These are phyloP conservation scores for Tolypocladium tundrense DNA, from an alignment of 2,329 filamentous ascomycete genomes.

Conservation along the genomic window DNA sequence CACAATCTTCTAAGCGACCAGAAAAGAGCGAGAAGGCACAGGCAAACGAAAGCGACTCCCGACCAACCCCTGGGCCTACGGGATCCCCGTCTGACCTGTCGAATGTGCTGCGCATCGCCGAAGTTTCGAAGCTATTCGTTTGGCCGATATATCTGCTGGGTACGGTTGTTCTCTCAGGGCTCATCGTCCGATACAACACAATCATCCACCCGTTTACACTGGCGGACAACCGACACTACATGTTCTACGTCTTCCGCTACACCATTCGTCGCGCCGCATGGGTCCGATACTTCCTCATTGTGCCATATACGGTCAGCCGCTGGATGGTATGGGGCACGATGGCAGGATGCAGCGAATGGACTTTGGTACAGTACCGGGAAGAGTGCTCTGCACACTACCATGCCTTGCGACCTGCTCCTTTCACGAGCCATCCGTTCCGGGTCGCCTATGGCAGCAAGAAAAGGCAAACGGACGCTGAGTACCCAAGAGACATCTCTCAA, in stretches of 20 bases:
- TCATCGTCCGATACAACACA: slow-evolving; percentile 70
- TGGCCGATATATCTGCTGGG: slow-evolving; percentile 23
- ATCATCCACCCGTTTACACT: slow-evolving; percentile 92
- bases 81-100: not conserved
- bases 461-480: slow-evolving; percentile 5
- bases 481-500: not conserved
- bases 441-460: not conserved
- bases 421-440: slow-evolving; percentile 18
- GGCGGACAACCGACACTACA: slow-evolving; percentile 93
- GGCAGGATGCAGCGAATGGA: slow-evolving; percentile 27
- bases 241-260: slow-evolving; percentile 91
- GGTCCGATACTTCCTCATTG: slow-evolving; percentile 56
- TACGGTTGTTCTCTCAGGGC: slow-evolving; percentile 25
- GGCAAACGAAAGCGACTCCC: not conserved
- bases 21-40: not conserved
- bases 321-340: slow-evolving; percentile 60
- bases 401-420: slow-evolving; percentile 6
- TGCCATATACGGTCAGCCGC: slow-evolving; percentile 60
- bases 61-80: not conserved
- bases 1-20: not conserved
- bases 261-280: slow-evolving; percentile 56
- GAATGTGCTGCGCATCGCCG: not conserved
- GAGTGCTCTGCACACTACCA: not conserved
- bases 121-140: slow-evolving; percentile 19
- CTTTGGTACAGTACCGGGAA: not conserved